Evolutionary conservation across 148 eudicot species (phyloP), one percentile per base, ranked within the genome.

Genomic region (Persicaria tinctoria): DNA sequence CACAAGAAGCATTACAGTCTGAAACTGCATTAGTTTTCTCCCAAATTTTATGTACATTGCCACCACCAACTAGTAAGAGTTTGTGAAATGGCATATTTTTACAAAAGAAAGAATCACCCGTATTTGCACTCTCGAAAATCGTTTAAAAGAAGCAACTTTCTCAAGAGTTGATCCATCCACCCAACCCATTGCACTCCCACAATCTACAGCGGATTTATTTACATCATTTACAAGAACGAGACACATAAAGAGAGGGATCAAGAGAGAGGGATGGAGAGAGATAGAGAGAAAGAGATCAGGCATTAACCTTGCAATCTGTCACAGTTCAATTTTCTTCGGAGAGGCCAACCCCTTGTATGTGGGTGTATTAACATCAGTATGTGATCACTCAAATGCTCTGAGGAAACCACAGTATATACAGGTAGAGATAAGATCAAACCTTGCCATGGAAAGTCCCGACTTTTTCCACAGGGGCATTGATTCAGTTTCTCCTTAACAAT

Each of bases 31-130:
- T 63, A 63, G 68, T 10, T 41, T 41, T 41, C 70, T 12, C 6
- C 70, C 70, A 66, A 44, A 66, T 57, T 5, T 41, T 63, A 66
- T 66, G 46, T 66, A 66, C 70, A 66, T 66, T 5, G 70, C 32
- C 48, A 14, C n/a, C 46, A 63, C 17, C 47, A 66, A 44, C 48
- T 12, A 9, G 12, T 9, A 8, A 12, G 9, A 41, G 46, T 66
- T 66, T 14, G 70, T 38, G 70, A 13, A 66, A 66, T 41, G 46
- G 48, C 70, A 66, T 41, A 11, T 4, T 66, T 66, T 66, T 66
- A 66, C 70, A 66, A 41, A 66, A 66, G 47, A 44, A 66, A 66
- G 46, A 38, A 66, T 66, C 46, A 32, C 0, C 46, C 41, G 9
- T 66, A 66, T 5, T 8, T 63, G 70, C 47, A 66, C 48, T 38